phyloP scores from a whole-genome alignment of 306 rosid genomes.

The Pachyrhizus erosus region DNA sequence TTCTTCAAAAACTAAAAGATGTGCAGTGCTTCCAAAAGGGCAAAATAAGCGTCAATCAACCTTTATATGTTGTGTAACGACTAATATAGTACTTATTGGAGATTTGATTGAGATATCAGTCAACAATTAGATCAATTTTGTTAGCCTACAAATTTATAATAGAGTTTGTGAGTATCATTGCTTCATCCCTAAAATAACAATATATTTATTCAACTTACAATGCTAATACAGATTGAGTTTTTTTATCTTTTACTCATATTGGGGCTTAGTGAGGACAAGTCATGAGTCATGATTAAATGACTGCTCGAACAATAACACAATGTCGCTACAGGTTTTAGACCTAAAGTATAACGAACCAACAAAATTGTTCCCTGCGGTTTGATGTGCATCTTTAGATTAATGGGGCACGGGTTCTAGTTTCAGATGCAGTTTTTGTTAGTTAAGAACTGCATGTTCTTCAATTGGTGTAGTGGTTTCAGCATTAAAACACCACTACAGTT shows the following conservation, averaged over 20 bases:
- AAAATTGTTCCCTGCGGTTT: constrained; percentile 3
- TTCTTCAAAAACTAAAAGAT: background rate
- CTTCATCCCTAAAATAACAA: no score
- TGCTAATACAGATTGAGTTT: background rate
- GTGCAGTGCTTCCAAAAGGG: background rate
- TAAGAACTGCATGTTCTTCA: background rate
- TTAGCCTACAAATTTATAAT: background rate
- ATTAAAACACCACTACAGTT: background rate
- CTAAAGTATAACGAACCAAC: constrained; percentile 1
- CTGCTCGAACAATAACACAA: background rate
- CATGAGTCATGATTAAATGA: background rate
- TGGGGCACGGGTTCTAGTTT: background rate
- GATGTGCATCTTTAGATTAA: background rate
- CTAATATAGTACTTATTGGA: background rate
- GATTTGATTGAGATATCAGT: background rate
- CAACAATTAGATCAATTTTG: background rate
- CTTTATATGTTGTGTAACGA: background rate
- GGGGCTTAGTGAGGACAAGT: background rate
- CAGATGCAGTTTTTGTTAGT: background rate
- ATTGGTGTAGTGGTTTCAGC: background rate
- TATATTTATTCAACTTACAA: background rate
- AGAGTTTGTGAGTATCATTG: background rate
- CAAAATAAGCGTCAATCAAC: background rate
- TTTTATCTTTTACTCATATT: background rate
- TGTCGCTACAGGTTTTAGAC: background rate